Conservation (phyloP, 495 filamentous ascomycete genomes). For the Podospora conica region DNA sequence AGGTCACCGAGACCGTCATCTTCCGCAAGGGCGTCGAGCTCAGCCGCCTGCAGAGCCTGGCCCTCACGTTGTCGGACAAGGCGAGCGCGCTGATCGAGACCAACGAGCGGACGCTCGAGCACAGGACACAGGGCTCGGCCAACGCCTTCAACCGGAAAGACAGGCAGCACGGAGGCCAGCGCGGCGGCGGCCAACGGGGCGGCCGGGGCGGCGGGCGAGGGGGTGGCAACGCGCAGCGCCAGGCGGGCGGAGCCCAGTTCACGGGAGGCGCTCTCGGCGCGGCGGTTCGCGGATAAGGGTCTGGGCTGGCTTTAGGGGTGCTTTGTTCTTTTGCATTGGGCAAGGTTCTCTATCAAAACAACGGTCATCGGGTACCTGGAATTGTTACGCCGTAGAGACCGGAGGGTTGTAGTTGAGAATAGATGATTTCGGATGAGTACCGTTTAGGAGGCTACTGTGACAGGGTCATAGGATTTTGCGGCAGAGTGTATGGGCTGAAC, state of each 20-base stretch:
- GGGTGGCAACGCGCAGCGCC: conserved; percentile 47
- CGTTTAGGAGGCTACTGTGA: neutral
- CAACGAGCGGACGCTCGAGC: conserved; percentile 95
- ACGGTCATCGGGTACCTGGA: conserved; percentile 16
- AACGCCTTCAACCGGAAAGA: conserved; percentile 91
- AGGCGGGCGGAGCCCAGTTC: conserved; percentile 53
- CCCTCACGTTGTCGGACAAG: conserved; percentile 91
- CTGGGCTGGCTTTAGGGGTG: conserved; percentile 14
- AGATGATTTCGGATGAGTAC: conserved; percentile 3
- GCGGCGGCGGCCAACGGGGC: conserved; percentile 57
- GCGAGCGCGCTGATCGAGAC: conserved; percentile 90
- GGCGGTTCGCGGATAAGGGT: conserved; percentile 45
- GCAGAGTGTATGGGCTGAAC: neutral
- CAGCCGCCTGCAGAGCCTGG: conserved; percentile 88
- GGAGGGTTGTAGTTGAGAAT: conserved; percentile 21
- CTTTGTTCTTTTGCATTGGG: conserved; percentile 31
- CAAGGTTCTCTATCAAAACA: conserved; percentile 29
- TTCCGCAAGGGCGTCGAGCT: conserved; percentile 99
- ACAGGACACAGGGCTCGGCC: conserved; percentile 88
- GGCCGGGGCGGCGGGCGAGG: conserved; percentile 59
- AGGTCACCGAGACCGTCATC: conserved; percentile 94
- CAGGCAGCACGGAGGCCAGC: conserved; percentile 68
- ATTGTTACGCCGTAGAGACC: conserved; percentile 22
- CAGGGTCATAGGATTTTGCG: neutral
- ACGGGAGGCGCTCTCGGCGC: conserved; percentile 52